A percentile compares a stretch with the other conserved stretches of the same genome.
These are phyloP conservation scores for Rhodosporidiobolus odoratus DNA, from an alignment of 768 basidiomycete genomes.

Conservation along the genomic window DNA sequence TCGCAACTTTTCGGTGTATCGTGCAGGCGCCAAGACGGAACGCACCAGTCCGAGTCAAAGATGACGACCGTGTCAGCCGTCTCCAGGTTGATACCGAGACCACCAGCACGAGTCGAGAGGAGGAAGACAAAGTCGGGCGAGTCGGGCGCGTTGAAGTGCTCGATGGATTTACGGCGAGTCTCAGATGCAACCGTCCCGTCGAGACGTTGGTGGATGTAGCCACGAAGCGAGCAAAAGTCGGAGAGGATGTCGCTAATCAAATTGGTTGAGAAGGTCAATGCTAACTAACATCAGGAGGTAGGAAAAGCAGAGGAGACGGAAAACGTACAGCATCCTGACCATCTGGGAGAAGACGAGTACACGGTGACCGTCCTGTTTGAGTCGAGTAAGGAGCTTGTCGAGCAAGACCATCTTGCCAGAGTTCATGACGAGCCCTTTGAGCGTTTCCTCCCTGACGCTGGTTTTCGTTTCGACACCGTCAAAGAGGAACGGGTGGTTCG, in stretches of 20 bases:
- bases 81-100: conserved; percentile 96
- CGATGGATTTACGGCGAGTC: conserved; percentile 86
- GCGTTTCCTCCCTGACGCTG: conserved; percentile 67
- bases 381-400: conserved; percentile 86
- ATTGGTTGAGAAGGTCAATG: too few relatives aligned
- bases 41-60: conserved; percentile 70
- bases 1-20: not conserved
- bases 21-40: conserved; percentile 1
- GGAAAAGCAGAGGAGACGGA: not conserved
- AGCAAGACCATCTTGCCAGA: conserved; percentile 97
- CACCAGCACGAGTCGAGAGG: conserved; percentile 92
- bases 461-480: conserved; percentile 79
- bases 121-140: conserved; percentile 96
- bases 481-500: conserved; percentile 95
- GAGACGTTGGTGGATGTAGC: conserved; percentile 86
- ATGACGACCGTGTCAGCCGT: conserved; percentile 99
- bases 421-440: conserved; percentile 96
- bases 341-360: conserved; percentile 97
- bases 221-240: conserved; percentile 86
- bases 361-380: conserved; percentile 87
- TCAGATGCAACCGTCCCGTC: conserved; percentile 90
- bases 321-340: conserved; percentile 74
- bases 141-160: conserved; percentile 88
- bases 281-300: not conserved
- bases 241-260: conserved; percentile 79